Evolutionary conservation across 2,329 filamentous ascomycete genomes (phyloP).

Genomic region (Mycosphaerelloides madeirae): DNA sequence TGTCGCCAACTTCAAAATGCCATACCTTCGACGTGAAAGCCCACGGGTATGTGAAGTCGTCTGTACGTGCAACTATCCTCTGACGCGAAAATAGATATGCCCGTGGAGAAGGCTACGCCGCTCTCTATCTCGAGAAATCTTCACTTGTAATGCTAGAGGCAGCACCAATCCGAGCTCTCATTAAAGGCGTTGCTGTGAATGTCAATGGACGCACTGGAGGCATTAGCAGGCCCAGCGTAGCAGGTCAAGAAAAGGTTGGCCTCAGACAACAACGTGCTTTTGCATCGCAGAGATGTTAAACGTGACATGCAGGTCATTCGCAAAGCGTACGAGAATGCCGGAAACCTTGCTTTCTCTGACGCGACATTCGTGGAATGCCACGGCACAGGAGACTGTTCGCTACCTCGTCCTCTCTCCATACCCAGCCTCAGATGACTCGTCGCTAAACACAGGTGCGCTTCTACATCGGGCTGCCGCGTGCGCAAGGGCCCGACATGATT

Average conservation of each 20-base stretch:
- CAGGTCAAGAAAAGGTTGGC: constrained; percentile 14
- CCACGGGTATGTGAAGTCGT: constrained; percentile 50
- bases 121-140: constrained; percentile 15
- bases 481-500: too few species aligned
- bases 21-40: constrained; percentile 35
- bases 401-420: too few species aligned
- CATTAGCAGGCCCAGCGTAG: constrained; percentile 11
- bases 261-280: constrained; percentile 5
- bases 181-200: constrained; percentile 31
- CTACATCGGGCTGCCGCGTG: constrained; percentile 4
- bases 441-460: too few species aligned
- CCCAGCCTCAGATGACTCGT: too few species aligned
- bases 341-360: constrained; percentile 6
- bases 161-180: constrained; percentile 30
- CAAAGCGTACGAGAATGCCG: constrained; percentile 10
- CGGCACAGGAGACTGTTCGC: too few species aligned
- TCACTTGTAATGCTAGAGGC: constrained; percentile 12
- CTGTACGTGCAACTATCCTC: too few species aligned
- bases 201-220: constrained; percentile 15
- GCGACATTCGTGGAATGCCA: constrained; percentile 14
- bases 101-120: constrained; percentile 51
- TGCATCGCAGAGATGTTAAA: too few species aligned
- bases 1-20: constrained; percentile 28
- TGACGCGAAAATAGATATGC: too few species aligned
- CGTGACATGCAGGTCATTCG: too few species aligned